These are phyloP conservation scores for Leptomonas seymouri DNA, from an alignment of 208 protist species.

Conservation along the genomic window DNA sequence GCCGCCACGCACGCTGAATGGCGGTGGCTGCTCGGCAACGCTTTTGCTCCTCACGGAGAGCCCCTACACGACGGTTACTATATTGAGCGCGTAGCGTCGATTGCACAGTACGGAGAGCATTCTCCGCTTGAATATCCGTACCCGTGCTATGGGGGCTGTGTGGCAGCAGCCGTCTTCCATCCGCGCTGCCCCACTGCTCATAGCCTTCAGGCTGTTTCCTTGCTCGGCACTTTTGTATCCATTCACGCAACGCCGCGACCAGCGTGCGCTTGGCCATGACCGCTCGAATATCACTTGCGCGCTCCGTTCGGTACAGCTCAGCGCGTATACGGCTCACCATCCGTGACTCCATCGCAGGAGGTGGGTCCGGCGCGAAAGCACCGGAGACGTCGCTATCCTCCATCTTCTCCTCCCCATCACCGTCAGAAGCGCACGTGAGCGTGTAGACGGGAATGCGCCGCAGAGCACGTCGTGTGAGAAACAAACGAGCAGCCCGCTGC, in stretches of 20 bases:
- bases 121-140: background rate
- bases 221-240: background rate
- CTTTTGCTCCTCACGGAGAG: background rate
- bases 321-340: conserved; percentile 26
- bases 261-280: conserved; percentile 11
- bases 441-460: conserved; percentile 4
- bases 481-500: conserved; percentile 44
- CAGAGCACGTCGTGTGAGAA: conserved; percentile 27
- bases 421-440: background rate
- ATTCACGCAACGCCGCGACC: conserved; percentile 18
- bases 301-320: conserved; percentile 19
- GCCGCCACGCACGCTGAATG: conserved; percentile 61
- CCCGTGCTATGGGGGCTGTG: background rate
- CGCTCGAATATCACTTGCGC: background rate
- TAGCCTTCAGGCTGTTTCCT: background rate
- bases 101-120: background rate
- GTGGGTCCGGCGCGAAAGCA: background rate
- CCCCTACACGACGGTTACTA: conserved; percentile 4
- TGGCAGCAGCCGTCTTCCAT: background rate
- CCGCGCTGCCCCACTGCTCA: background rate
- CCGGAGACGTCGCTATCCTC: background rate
- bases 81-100: conserved; percentile 13
- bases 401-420: background rate
- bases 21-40: conserved; percentile 19
- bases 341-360: conserved; percentile 15